Evolutionary conservation across 1,284 basidiomycete genomes (phyloP), one percentile per base, ranked within the genome.

Genomic region (Golubevia sp.): DNA sequence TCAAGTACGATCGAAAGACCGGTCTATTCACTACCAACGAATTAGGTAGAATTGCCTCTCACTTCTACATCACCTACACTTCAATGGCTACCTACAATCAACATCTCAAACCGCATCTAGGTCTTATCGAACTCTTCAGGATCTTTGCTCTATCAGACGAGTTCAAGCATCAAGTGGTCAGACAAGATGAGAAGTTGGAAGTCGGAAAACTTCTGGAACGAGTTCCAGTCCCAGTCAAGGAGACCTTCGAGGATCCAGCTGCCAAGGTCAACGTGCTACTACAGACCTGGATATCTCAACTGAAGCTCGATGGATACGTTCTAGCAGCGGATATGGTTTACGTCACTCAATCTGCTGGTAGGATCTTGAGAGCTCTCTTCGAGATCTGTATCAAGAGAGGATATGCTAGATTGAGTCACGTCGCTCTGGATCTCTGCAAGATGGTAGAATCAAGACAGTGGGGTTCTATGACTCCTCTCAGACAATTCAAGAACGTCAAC

Each of bases 31-130:
- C 63, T 7, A 64, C 74, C 49, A 82, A 81, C 61, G 80, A 82
- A 64, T 73, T 99, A 0, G 96, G 97, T 27, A 88, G 93, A 18
- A 98, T 99, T 75, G 94, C 95, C 0, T 96, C 93, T 24, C 91
- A 99, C 84, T 99, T 94, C 85, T 99, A 99, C 82, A 92, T 99
- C 70, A 92, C 94, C 0, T 91, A 98, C 84, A 90, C 90, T 74
- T 97, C 94, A 63, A 99, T 99, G 97, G 89, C 92, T 70, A 92
- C 91, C 0, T 99, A 98, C 85, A 97, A 97, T 84, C 92, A 97
- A 83, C 94, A 98, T 84, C 86, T 99, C 70, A 89, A 91, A 63
- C 89, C 93, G 5, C 91, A 91, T 7, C 93, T 97, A 89, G 90
- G 91, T 25, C 89, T 88, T 56, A 87, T 99, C 73, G 97, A 99